These are phyloP conservation scores for Thraustochytrium striatum DNA, from an alignment of 352 stramenopile species.

Conservation along the genomic window DNA sequence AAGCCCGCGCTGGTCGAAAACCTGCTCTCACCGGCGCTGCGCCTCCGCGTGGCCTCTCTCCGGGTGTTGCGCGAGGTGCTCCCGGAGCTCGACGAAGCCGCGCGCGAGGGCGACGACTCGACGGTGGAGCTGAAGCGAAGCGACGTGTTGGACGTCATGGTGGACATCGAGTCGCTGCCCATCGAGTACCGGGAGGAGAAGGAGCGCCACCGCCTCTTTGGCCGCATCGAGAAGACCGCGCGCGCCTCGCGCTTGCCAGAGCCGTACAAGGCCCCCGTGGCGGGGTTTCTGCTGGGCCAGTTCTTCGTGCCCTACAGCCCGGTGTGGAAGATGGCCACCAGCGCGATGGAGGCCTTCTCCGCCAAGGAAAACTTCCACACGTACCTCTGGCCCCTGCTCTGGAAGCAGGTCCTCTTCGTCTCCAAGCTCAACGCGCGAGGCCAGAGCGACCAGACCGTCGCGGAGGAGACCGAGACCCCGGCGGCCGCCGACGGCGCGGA, in stretches of 20 bases:
- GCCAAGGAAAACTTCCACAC: slow-evolving; percentile 6
- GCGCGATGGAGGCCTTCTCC: neutral
- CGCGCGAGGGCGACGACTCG: neutral
- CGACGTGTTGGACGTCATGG: slow-evolving; percentile 9
- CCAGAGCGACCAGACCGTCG: neutral
- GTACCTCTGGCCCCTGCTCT: slow-evolving; percentile 9
- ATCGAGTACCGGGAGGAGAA: slow-evolving; percentile 12
- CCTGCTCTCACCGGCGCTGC: neutral
- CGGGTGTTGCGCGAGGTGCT: slow-evolving; percentile 1
- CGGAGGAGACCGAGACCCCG: neutral
- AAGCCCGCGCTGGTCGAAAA: neutral
- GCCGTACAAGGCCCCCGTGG: neutral
- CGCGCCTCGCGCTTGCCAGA: neutral
- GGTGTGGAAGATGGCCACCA: slow-evolving; percentile 21
- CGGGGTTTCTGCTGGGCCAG: slow-evolving; percentile 32
- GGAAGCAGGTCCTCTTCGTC: neutral
- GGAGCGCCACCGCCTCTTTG: neutral
- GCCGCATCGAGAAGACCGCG: neutral
- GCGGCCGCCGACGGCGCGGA: neutral
- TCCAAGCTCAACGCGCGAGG: neutral
- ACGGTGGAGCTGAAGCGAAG: neutral
- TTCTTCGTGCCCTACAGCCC: slow-evolving; percentile 34
- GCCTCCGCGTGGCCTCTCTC: neutral
- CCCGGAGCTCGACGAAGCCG: neutral
- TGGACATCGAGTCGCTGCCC: neutral